Evolutionary conservation across 306 rosid genomes (phyloP), one percentile per base, ranked within the genome.

Genomic region (Cicer pinnatifidum): DNA sequence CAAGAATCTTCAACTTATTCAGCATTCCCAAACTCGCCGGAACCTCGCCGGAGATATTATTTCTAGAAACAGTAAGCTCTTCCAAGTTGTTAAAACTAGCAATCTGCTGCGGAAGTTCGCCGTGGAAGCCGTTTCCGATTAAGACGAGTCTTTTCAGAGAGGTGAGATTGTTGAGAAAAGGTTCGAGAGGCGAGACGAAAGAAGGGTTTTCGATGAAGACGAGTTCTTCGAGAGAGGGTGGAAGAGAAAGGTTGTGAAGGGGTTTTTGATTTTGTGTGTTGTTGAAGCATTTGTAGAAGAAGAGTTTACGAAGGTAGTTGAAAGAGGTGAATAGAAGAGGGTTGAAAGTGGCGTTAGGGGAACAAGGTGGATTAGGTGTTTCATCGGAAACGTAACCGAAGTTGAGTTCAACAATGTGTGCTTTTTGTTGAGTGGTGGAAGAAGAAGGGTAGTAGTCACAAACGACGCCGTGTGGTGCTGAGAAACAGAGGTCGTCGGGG

Each of bases 241-340:
- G 64, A 0, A 39, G 11, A 0, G 20, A 7, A 4, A 33, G 8
- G 1, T 1, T 6, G 12, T 3, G 38, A 0, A 12, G 69, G 5
- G 9, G 45, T n/a, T 23, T 54, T 67, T 15, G 8, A 8, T 23
- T 54, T 70, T 15, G 8, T 9, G 77, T 16, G 81, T 35, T 71
- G 80, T 89, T 85, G 86, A 93, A 93, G 84, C 97, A 93, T 40
- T 80, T 84, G 78, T 89, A 93, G 65, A 93, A 88, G 88, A 89
- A 88, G 63, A 93, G 93, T 84, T 86, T 93, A 1, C 87, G 85
- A 5, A 93, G 91, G 70, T 66, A 84, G 7, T 67, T 64, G 81
- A 93, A 88, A 5, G 93, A 75, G 8, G 87, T 71, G 84, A 89
- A 89, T 60, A 93, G 83, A 0, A 61, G 56, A 11, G 97, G 88